Percentiles rank a stretch among this genome's conserved stretches.
Evolutionary conservation across 2,329 filamentous ascomycete genomes (phyloP).

Genomic region (Beauveria asiatica): DNA sequence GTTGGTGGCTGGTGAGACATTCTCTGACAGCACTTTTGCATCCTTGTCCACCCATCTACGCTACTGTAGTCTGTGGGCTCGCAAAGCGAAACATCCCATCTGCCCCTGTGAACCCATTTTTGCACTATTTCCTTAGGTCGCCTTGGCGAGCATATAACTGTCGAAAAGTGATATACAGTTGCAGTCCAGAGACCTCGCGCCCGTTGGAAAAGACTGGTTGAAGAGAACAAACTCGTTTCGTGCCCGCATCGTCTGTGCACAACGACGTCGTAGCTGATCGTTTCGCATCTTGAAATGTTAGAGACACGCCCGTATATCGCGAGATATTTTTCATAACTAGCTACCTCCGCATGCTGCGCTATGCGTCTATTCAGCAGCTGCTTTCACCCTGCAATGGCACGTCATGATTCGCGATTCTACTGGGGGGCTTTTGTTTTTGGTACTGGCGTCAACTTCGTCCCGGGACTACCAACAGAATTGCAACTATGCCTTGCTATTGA

Average conservation of each 20-base stretch:
- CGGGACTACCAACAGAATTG: neutral
- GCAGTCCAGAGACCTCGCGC: neutral
- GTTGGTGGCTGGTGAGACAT: constrained; percentile 1
- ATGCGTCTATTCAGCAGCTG: neutral
- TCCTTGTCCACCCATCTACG: neutral
- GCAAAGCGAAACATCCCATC: neutral
- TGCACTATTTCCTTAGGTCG: neutral
- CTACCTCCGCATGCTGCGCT: neutral
- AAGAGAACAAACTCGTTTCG: neutral
- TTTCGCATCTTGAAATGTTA: neutral
- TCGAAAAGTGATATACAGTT: neutral
- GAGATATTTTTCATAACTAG: too few species aligned
- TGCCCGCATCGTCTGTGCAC: neutral
- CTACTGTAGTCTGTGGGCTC: neutral
- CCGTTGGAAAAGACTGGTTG: neutral
- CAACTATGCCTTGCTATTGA: neutral
- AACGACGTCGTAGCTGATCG: neutral
- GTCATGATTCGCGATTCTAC: neutral
- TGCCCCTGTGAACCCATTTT: neutral
- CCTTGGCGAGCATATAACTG: neutral
- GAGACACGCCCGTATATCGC: neutral
- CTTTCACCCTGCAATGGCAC: neutral
- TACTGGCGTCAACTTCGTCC: neutral
- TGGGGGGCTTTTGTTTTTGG: neutral
- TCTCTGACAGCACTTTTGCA: neutral